These are phyloP conservation scores for Lentinus brumalis DNA, from an alignment of 768 basidiomycete species.

Conservation along the genomic window DNA sequence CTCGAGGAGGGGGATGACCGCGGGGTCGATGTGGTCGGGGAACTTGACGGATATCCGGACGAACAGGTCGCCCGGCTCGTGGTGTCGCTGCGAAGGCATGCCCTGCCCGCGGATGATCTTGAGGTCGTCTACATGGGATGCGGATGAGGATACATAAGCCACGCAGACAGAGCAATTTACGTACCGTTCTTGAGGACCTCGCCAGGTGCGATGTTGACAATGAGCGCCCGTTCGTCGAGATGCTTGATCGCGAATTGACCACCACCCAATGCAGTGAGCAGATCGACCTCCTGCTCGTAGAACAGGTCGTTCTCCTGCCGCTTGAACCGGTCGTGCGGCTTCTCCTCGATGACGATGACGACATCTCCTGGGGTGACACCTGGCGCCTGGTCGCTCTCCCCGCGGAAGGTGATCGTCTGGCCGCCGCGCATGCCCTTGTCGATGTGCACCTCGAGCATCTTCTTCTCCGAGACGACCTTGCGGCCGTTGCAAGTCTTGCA, in stretches of 20 bases:
- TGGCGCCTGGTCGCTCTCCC: constrained; percentile 93
- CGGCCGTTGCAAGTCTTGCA: constrained; percentile 94
- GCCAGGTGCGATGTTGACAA: constrained; percentile 84
- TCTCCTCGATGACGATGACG: constrained; percentile 92
- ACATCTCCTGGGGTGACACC: constrained; percentile 91
- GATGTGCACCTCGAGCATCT: constrained; percentile 96
- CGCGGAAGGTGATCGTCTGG: constrained; percentile 84
- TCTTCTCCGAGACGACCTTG: constrained; percentile 93
- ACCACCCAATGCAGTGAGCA: constrained; percentile 91
- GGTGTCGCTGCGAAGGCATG: constrained; percentile 98
- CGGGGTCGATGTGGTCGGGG: constrained; percentile 77
- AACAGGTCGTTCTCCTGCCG: constrained; percentile 87
- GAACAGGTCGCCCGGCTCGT: constrained; percentile 93
- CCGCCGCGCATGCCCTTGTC: constrained; percentile 98
- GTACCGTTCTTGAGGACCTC: constrained; percentile 92
- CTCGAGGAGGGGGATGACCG: constrained; percentile 74
- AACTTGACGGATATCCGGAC: constrained; percentile 87
- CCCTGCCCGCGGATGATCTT: constrained; percentile 95
- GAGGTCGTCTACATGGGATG: constrained; percentile 60
- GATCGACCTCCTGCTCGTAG: constrained; percentile 86
- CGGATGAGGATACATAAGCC: background rate
- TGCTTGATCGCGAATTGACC: constrained; percentile 90
- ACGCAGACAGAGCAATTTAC: constrained; percentile 29
- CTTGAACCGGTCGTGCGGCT: constrained; percentile 85
- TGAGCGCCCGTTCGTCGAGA: constrained; percentile 87